phyloP scores from a whole-genome alignment of 345 rosid genomes.

The Erysimum cheiranthoides region DNA sequence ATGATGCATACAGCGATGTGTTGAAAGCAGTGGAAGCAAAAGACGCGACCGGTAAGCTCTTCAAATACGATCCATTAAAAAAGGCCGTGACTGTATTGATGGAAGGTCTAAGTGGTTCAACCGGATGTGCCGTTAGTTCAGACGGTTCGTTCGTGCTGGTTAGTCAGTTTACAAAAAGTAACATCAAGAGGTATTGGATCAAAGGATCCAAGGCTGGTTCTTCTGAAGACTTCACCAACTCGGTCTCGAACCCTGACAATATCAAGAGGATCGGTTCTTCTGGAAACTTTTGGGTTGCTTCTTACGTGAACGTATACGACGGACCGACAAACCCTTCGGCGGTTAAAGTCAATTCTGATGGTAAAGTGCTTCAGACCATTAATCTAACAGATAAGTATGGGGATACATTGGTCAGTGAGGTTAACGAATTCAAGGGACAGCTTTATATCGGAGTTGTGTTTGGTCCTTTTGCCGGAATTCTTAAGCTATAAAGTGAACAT shows the following conservation, averaged over 20 bases:
- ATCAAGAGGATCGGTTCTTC: slow-evolving; percentile 44
- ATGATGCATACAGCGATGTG: slow-evolving; percentile 37
- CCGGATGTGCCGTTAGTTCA: slow-evolving; percentile 45
- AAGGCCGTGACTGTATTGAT: slow-evolving; percentile 38
- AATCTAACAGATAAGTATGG: slow-evolving; percentile 29
- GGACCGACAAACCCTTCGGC: slow-evolving; percentile 43
- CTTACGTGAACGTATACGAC: slow-evolving; percentile 38
- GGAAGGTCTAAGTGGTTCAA: slow-evolving; percentile 45
- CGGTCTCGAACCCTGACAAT: slow-evolving; percentile 44
- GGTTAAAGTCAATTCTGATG: slow-evolving; percentile 36
- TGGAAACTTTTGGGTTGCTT: slow-evolving; percentile 47
- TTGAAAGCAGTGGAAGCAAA: slow-evolving; percentile 42
- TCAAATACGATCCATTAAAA: slow-evolving; percentile 41
- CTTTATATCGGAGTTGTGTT: slow-evolving; percentile 40
- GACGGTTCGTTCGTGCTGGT: slow-evolving; percentile 46
- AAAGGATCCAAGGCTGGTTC: slow-evolving; percentile 45
- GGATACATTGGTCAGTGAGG: slow-evolving; percentile 43
- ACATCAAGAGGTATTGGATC: slow-evolving; percentile 48
- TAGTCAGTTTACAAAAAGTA: slow-evolving; percentile 41
- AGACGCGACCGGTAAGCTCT: slow-evolving; percentile 42
- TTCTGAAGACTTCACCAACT: slow-evolving; percentile 42
- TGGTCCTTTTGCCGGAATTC: slow-evolving; percentile 38
- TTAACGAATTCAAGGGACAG: slow-evolving; percentile 34
- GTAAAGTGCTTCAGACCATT: slow-evolving; percentile 37
- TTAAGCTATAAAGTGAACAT: slow-evolving; percentile 17